Base-by-base conservation (phyloP, 495 filamentous ascomycete genomes). In the Cercophora samala region DNA sequence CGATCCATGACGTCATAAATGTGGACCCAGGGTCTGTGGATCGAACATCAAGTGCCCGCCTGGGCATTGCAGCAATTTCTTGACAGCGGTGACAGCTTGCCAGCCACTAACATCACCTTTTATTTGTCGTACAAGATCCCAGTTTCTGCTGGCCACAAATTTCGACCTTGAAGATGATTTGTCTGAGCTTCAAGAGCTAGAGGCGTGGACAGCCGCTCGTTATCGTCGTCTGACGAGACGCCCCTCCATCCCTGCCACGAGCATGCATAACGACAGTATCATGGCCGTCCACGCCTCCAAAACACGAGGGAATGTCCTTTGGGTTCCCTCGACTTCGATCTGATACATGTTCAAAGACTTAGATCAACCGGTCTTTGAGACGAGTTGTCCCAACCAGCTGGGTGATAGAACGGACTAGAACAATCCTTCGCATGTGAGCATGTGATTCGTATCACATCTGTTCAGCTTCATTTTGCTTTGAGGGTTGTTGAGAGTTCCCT, bases 1-100 rank as follows among this genome's bases (percentile, higher is more conserved):
- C 21, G 37, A 69, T 73, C 71, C 61, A 73, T 73, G 71, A 73
- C 71, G 71, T 73, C 63, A 68, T 52, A n/a, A 9, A 52, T 66
- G 55, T 53, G 60, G 13, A 60, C 51, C 42, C 24, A 61, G 37
- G 21, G 64, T 22, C 42, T 42, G 21, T 56, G 58, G 51, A 55
- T 54, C 56, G 32, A 61, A 37, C 58, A 18, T 17, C 58, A 61
- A 26, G 58, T 61, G 26, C 58, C 29, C 37, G 32, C 15, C 60
- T 37, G 5, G 58, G 29, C 11, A 29, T 42, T n/a, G 29, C 60
- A 29, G 15, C 29, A 62, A 62, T 62, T 19, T 62, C 60, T 29
- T 46, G 13, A 46, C 37, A 46, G 37, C 37, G 15, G 9, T 62
- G 13, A 56, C 53, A 56, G 66, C 66, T 60, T 62, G 13, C 21